A percentile compares a stretch with the other conserved stretches of the same genome.
Evolutionary conservation across 257 asterid genomes (phyloP).

Genomic region (Salvia hispanica): DNA sequence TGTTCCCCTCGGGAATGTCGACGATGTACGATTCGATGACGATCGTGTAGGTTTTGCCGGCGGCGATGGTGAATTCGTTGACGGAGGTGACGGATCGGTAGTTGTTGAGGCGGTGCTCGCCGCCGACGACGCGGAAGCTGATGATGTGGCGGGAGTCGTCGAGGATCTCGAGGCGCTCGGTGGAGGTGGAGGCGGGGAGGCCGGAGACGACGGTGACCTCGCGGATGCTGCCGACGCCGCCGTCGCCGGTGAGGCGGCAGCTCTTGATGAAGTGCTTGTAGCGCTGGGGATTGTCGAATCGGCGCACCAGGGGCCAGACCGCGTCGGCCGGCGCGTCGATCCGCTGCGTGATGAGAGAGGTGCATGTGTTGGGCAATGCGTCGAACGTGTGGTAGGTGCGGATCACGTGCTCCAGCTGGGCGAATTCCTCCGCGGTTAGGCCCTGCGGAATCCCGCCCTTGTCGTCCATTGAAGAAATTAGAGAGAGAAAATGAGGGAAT

Average conservation of each 20-base stretch:
- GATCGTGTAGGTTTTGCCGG: constrained; percentile 41
- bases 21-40: constrained; percentile 83
- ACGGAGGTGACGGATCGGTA: constrained; percentile 78
- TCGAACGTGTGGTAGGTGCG: constrained; percentile 62
- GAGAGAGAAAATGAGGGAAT: neutral
- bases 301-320: constrained; percentile 81
- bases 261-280: constrained; percentile 96
- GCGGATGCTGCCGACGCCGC: constrained; percentile 79
- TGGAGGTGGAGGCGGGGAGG: constrained; percentile 85
- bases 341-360: constrained; percentile 65
- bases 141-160: constrained; percentile 66
- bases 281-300: constrained; percentile 81
- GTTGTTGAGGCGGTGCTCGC: constrained; percentile 83
- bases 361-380: constrained; percentile 64
- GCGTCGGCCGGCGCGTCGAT: constrained; percentile 71
- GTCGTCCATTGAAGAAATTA: constrained; percentile 33
- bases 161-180: constrained; percentile 83
- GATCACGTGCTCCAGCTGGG: constrained; percentile 52
- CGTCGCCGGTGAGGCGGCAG: constrained; percentile 70
- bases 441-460: constrained; percentile 43
- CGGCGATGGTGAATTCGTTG: constrained; percentile 44
- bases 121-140: constrained; percentile 86
- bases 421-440: constrained; percentile 57
- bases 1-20: constrained; percentile 85
- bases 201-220: constrained; percentile 91